phyloP scores from a whole-genome alignment of 1,139 yeast genomes.

The Sugiyamaella sp. region DNA sequence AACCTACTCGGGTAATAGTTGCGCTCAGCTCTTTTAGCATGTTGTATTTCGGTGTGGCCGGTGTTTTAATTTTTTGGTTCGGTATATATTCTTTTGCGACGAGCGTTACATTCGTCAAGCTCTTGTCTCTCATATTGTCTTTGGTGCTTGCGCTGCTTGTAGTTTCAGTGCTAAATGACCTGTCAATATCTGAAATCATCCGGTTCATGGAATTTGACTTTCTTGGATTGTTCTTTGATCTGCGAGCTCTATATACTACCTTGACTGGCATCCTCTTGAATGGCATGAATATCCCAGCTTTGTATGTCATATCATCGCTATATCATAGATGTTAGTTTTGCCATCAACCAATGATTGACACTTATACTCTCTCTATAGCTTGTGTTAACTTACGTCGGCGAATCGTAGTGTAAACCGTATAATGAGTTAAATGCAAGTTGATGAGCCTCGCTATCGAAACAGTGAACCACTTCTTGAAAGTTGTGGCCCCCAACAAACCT shows the following conservation, averaged over 20 bases:
- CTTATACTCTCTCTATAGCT: background rate
- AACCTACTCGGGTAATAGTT: background rate
- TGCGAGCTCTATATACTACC: slow-evolving; percentile 21
- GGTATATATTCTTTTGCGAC: background rate
- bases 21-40: background rate
- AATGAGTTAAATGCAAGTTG: slow-evolving; percentile 55
- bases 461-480: slow-evolving; percentile 37
- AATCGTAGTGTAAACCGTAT: slow-evolving; percentile 55
- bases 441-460: slow-evolving; percentile 53
- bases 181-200: background rate
- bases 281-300: slow-evolving; percentile 38
- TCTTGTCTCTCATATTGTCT: background rate
- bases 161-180: background rate
- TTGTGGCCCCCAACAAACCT: slow-evolving; percentile 51
- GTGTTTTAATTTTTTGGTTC: too few relatives aligned
- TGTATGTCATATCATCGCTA: slow-evolving; percentile 28
- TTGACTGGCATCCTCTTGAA: slow-evolving; percentile 28
- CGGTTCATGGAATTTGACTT: background rate
- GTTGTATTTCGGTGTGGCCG: background rate
- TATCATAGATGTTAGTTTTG: background rate
- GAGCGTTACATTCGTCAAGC: background rate
- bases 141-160: background rate
- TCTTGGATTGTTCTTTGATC: background rate
- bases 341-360: background rate
- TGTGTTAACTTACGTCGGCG: slow-evolving; percentile 24